Conservation (phyloP, 2,329 filamentous ascomycete genomes). For the Ceratocystis destructans region DNA sequence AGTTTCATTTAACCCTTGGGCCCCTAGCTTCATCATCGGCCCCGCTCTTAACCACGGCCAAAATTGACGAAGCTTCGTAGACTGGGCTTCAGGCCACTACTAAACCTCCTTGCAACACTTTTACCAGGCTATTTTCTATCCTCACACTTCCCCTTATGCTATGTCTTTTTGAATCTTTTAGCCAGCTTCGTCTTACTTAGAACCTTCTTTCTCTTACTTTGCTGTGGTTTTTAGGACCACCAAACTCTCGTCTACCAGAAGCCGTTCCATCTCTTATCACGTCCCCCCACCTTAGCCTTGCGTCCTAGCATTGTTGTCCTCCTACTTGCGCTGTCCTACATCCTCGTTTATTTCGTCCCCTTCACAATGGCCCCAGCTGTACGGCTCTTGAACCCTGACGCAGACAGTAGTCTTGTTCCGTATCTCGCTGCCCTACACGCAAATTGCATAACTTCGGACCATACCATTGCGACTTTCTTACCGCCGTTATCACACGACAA, state of each 20-base stretch:
- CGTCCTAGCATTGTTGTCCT: neutral
- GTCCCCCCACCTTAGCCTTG: neutral
- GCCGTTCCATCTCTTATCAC: neutral
- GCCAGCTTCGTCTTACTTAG: too few species aligned
- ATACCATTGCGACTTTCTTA: constrained; percentile 43
- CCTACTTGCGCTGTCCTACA: neutral
- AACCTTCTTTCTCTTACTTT: too few species aligned
- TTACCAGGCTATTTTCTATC: too few species aligned
- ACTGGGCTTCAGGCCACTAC: too few species aligned
- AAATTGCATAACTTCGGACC: constrained; percentile 44
- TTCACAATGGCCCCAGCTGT: constrained; percentile 23
- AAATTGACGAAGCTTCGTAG: too few species aligned
- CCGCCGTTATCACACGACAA: constrained; percentile 44
- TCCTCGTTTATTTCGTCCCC: neutral
- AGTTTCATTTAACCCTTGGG: neutral
- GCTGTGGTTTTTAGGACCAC: too few species aligned
- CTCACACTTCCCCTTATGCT: too few species aligned
- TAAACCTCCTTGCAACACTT: too few species aligned
- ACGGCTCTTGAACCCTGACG: constrained; percentile 31
- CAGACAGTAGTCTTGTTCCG: constrained; percentile 39
- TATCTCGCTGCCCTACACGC: constrained; percentile 46
- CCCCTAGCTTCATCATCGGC: neutral
- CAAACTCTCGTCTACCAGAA: neutral
- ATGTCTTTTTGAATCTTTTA: too few species aligned
- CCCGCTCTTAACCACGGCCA: constrained; percentile 5